Conservation (phyloP, 306 rosid species). For the Vigna trinervia region DNA sequence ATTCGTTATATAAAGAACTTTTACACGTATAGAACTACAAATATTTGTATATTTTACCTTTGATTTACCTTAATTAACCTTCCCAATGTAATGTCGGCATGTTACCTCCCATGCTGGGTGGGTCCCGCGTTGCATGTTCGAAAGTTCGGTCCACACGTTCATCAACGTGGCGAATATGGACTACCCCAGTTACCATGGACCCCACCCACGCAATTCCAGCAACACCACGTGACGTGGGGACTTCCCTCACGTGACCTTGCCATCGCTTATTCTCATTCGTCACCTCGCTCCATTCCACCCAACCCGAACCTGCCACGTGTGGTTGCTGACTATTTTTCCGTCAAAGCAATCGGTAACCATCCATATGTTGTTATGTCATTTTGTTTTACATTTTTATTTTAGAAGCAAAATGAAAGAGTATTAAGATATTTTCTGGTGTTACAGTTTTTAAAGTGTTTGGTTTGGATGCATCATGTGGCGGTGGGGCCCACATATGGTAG, state of each 20-base stretch:
- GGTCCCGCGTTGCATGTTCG: conserved; percentile 60
- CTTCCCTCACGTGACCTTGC: conserved; percentile 68
- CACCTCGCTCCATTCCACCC: neutral
- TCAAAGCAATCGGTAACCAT: neutral
- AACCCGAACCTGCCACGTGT: conserved; percentile 47
- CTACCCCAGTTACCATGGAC: conserved; percentile 46
- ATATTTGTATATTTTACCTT: neutral
- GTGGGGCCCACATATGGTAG: conserved; percentile 4
- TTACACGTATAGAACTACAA: too few relatives aligned
- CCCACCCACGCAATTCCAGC: conserved; percentile 51
- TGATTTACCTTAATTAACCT: conserved; percentile 14
- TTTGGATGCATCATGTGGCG: conserved; percentile 48
- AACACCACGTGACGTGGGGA: conserved; percentile 55
- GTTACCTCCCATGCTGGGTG: conserved; percentile 46
- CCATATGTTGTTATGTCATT: neutral
- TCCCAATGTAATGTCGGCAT: neutral
- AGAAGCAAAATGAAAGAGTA: neutral
- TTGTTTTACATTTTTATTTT: neutral
- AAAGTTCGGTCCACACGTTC: conserved; percentile 53
- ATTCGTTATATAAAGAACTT: too few relatives aligned
- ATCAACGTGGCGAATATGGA: conserved; percentile 52
- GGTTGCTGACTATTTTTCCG: conserved; percentile 34
- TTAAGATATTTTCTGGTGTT: conserved; percentile 16
- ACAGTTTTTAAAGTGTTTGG: conserved; percentile 25
- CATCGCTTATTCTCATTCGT: conserved; percentile 32